Evolutionary conservation across 257 asterid species (phyloP), one percentile per base, ranked within the genome.

Genomic region (Penstemon newberryi): DNA sequence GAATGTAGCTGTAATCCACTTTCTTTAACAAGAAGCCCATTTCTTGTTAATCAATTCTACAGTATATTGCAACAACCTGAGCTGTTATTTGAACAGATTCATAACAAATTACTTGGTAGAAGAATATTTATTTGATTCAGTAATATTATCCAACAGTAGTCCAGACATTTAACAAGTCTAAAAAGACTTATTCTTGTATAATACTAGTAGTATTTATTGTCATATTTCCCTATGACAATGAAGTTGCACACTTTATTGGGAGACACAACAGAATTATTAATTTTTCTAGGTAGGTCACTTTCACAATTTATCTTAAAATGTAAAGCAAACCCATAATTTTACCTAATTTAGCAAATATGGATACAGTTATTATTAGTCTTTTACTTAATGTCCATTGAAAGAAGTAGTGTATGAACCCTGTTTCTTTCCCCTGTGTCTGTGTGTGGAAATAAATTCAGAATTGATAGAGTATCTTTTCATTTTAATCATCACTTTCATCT

Each of bases 271-370:
- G 4, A 51, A 70, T 13, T 70, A 36, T 5, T 25, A 10, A 64
- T 77, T 64, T 67, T 67, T 19, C 47, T 54, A 57, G 40, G 75
- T 54, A 57, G 40, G 75, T 69, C 77, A 80, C 60, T 55, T 43
- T 71, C 56, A 69, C 74, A 60, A 62, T 56, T 69, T 66, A 43
- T 49, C 42, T 51, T 19, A 70, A 51, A 63, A 73, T 75, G 80
- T 59, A 45, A 56, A 62, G 7, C 54, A 83, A 82, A 83, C 72
- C 72, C 83, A 63, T 66, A 57, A 57, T 49, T 49, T 58, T 40
- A 6, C 68, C 47, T 19, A 58, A 1, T 43, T 44, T 59, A 37
- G 63, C 19, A 69, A 37, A 63, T 41, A 12, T 39, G 18, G 5
- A 4, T 4, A 37, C 18, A 8, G 5, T n/a, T 37, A 4, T 57